Conservation (phyloP, 176 grass and related monocot species). For the Oryza rufipogon region DNA sequence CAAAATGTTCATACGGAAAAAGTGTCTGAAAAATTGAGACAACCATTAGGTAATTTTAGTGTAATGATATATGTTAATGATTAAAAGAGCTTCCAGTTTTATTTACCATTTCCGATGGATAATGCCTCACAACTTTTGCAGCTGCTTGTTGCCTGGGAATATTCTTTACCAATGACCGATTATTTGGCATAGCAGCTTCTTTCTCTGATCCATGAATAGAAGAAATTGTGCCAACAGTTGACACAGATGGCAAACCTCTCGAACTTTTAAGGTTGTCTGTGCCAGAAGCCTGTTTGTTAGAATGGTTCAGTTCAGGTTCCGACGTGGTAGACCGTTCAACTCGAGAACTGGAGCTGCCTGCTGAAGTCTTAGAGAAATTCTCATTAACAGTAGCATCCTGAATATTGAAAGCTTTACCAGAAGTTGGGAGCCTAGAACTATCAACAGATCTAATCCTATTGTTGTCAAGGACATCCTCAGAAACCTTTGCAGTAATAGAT, state of each 20-base stretch:
- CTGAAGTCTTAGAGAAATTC: slow-evolving; percentile 8
- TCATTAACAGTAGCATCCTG: slow-evolving; percentile 17
- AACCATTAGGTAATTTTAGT: slow-evolving; percentile 36
- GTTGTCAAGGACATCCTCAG: slow-evolving; percentile 17
- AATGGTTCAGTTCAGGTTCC: slow-evolving; percentile 37
- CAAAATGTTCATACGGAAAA: slow-evolving; percentile 71
- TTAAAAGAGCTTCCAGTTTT: slow-evolving; percentile 23
- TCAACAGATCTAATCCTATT: slow-evolving; percentile 19
- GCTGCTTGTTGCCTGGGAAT: slow-evolving; percentile 50
- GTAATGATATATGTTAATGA: slow-evolving; percentile 21
- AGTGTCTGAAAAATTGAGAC: slow-evolving; percentile 55
- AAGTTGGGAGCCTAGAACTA: slow-evolving; percentile 21
- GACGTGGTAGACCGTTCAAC: slow-evolving; percentile 25
- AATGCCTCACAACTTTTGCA: slow-evolving; percentile 58
- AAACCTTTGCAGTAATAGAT: slow-evolving; percentile 8
- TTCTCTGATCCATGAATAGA: slow-evolving; percentile 42
- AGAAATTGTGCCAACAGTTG: slow-evolving; percentile 46
- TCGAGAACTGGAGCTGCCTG: slow-evolving; percentile 13
- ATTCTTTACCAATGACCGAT: slow-evolving; percentile 45
- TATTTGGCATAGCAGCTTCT: slow-evolving; percentile 35
- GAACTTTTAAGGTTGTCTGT: slow-evolving; percentile 31
- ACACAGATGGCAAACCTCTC: slow-evolving; percentile 35
- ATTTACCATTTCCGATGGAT: slow-evolving; percentile 72
- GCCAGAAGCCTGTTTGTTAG: slow-evolving; percentile 27
- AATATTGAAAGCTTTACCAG: slow-evolving; percentile 21